phyloP scores from a whole-genome alignment of 345 rosid species.

The Durio zibethinus region DNA sequence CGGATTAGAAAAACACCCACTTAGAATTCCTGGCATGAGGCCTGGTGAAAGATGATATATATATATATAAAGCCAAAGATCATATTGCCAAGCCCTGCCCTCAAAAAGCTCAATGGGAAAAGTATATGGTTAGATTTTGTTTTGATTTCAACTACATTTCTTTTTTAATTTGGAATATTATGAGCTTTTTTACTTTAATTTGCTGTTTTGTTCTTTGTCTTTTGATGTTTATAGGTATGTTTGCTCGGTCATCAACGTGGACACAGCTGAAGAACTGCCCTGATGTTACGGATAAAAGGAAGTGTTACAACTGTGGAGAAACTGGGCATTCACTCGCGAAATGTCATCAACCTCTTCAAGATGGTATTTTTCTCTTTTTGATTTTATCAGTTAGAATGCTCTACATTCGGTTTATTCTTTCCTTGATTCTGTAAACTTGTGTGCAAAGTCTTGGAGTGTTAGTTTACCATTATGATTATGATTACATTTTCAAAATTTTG shows the following conservation, averaged over 20 bases:
- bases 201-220: conserved; percentile 3
- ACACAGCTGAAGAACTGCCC: conserved; percentile 88
- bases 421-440: not conserved
- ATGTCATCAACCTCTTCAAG: conserved; percentile 70
- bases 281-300: conserved; percentile 48
- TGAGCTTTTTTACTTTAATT: not conserved
- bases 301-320: conserved; percentile 88
- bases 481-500: not conserved
- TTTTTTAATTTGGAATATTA: not conserved
- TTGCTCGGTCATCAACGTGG: conserved; percentile 79
- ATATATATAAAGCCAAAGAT: conserved; percentile 66
- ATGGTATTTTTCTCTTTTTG: conserved; percentile 42
- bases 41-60: conserved; percentile 92
- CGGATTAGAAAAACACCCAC: conserved; percentile 66
- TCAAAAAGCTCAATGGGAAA: conserved; percentile 81
- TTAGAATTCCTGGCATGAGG: conserved; percentile 87
- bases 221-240: conserved; percentile 57
- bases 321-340: conserved; percentile 73
- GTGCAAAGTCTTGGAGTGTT: not conserved
- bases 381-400: not conserved
- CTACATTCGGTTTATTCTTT: not conserved
- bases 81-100: conserved; percentile 89
- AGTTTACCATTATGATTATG: not conserved
- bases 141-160: not conserved
- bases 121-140: conserved; percentile 57